Percentiles rank a stretch among this genome's conserved stretches.
Conservation (phyloP, 192 early-diverging fungal species). For the Gaertneriomyces semiglobifer region DNA sequence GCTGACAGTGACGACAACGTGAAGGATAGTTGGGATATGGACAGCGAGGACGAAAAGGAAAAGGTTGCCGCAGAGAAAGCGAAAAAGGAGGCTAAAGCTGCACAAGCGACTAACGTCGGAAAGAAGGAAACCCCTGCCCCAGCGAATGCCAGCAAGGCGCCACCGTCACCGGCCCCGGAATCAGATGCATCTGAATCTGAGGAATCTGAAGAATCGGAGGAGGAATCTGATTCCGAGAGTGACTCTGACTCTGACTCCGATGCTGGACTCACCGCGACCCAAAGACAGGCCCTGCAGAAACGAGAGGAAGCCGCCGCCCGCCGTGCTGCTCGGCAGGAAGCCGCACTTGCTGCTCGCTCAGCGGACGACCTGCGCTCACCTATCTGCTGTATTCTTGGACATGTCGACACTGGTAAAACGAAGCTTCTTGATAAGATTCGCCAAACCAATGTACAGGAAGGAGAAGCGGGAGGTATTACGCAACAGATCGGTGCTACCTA, state of each 20-base stretch:
- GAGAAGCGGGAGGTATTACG: slow-evolving; percentile 99
- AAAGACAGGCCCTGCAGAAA: slow-evolving; percentile 58
- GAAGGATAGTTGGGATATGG: slow-evolving; percentile 56
- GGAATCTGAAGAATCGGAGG: slow-evolving; percentile 30
- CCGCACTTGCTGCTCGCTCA: slow-evolving; percentile 77
- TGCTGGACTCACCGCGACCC: slow-evolving; percentile 62
- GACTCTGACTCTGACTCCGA: slow-evolving; percentile 32
- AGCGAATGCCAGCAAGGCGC: slow-evolving; percentile 17
- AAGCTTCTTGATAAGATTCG: slow-evolving; percentile 98
- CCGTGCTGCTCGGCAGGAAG: slow-evolving; percentile 56
- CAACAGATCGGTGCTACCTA: slow-evolving; percentile 99
- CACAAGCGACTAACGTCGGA: not conserved
- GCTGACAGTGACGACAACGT: slow-evolving; percentile 57
- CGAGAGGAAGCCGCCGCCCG: slow-evolving; percentile 72
- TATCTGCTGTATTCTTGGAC: slow-evolving; percentile 97
- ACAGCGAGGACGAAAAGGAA: slow-evolving; percentile 33
- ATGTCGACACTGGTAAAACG: slow-evolving; percentile 95
- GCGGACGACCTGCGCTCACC: slow-evolving; percentile 92
- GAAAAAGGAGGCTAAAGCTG: slow-evolving; percentile 17
- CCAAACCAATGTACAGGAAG: slow-evolving; percentile 98
- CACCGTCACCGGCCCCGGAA: slow-evolving; percentile 27
- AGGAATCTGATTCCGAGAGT: slow-evolving; percentile 27
- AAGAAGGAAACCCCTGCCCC: slow-evolving; percentile 23
- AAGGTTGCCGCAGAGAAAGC: slow-evolving; percentile 49
- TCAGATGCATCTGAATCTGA: slow-evolving; percentile 34